Base-by-base conservation (phyloP, 306 rosid species). In the Casuarina glauca region DNA sequence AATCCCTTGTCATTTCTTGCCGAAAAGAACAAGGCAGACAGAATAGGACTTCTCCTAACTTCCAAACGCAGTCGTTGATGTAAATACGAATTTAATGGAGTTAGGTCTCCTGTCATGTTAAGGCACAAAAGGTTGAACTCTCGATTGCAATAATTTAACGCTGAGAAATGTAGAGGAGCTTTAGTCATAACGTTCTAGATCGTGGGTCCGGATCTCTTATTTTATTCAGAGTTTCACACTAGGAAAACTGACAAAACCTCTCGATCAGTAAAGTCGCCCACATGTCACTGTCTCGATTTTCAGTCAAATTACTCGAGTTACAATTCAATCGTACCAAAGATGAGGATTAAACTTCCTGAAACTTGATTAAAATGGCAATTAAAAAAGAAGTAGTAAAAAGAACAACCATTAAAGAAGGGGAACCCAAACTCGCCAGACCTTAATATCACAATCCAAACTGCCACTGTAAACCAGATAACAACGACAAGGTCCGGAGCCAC, bases 381-480 rank as follows among this genome's bases (percentile, higher is more conserved):
- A 51, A 42, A 10, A 10, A 13, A 80, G 9, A 17, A 7, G 0
- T 17, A 26, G 39, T 9, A 46, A 42, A 16, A 2, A 5, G 26
- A 1, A 11, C 5, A 52, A 76, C 75, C 70, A 2, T 41, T 46
- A 83, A 32, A 55, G 48, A 49, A 41, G 7, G n/a, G 89, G 89
- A 54, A 76, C 77, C 11, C 62, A 50, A 20, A 90, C 75, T 69
- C 82, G 70, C 97, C 96, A 92, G 8, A 81, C 90, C 76, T 79
- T 89, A 71, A 90, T 80, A 36, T 86, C 86, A 89, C 90, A 80
- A 74, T 92, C 96, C 70, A 92, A 81, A 63, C 93, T 74, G 0
- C 91, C 93, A 75, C 93, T 89, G 62, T 86, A 92, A 49, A 92
- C 84, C 55, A 87, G 32, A 77, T 76, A 92, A 69, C 87, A 82